Evolutionary conservation across 495 filamentous ascomycete genomes (phyloP).

Genomic region (Penicillium silybi): DNA sequence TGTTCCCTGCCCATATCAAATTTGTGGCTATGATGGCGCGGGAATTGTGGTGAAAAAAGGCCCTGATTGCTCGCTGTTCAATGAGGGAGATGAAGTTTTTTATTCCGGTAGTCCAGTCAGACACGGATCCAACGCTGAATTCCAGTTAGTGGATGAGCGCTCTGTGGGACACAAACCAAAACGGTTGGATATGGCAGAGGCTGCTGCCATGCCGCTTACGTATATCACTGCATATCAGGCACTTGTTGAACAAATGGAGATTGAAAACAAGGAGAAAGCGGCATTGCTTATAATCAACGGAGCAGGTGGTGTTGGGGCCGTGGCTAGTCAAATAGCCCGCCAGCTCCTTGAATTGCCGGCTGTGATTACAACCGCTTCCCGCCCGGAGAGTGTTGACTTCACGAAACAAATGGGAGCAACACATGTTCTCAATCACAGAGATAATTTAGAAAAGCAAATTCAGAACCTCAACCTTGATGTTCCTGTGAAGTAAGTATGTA

Average conservation of each 20-base stretch:
- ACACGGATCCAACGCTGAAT: slow-evolving; percentile 13
- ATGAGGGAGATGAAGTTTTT: slow-evolving; percentile 29
- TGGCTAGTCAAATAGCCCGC: slow-evolving; percentile 14
- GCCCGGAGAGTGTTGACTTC: slow-evolving; percentile 23
- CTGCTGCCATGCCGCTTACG: slow-evolving; percentile 31
- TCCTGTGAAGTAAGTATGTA: slow-evolving; percentile 18
- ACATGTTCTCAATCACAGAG: slow-evolving; percentile 31
- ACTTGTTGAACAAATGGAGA: slow-evolving; percentile 31
- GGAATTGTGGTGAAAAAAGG: slow-evolving; percentile 24
- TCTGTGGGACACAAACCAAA: slow-evolving; percentile 20
- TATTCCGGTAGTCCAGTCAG: slow-evolving; percentile 26
- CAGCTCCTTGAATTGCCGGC: slow-evolving; percentile 21
- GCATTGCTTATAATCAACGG: slow-evolving; percentile 23
- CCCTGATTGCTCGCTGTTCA: slow-evolving; percentile 19
- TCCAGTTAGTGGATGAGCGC: neutral
- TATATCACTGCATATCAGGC: slow-evolving; percentile 34
- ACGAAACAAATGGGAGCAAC: slow-evolving; percentile 30
- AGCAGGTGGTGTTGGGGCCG: neutral
- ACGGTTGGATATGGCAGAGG: slow-evolving; percentile 20
- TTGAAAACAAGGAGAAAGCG: slow-evolving; percentile 24
- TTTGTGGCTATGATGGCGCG: slow-evolving; percentile 30
- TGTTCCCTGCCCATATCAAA: slow-evolving; percentile 21
- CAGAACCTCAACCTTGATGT: slow-evolving; percentile 18
- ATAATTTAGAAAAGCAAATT: slow-evolving; percentile 26
- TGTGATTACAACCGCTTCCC: slow-evolving; percentile 30